A percentile compares a stretch with the other conserved stretches of the same genome.
Evolutionary conservation across 2,329 filamentous ascomycete species (phyloP).

Genomic region (Neoascochyta sp.): DNA sequence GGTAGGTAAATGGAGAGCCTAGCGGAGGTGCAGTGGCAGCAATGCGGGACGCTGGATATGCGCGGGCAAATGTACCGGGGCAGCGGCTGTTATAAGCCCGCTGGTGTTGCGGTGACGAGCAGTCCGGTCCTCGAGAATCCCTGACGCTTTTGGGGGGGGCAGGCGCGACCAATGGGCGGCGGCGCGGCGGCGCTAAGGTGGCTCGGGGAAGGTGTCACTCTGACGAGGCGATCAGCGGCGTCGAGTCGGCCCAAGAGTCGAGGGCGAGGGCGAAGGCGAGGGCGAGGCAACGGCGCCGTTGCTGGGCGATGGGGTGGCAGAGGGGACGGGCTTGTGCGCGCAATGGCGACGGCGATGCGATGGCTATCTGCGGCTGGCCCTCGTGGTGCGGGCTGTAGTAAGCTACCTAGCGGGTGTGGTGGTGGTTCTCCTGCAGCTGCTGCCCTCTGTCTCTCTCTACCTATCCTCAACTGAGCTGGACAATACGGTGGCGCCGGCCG

Average conservation of each 20-base stretch:
- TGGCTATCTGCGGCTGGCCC: background rate
- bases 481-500: slow-evolving; percentile 6
- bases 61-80: slow-evolving; percentile 12
- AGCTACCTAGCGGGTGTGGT: too few species aligned
- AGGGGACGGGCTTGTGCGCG: too few species aligned
- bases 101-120: slow-evolving; percentile 26
- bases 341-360: too few species aligned
- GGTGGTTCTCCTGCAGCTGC: too few species aligned
- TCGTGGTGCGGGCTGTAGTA: background rate
- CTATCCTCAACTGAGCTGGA: too few species aligned
- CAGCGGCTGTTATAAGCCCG: slow-evolving; percentile 20
- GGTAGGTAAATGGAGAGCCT: background rate
- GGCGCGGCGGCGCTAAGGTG: slow-evolving; percentile 21
- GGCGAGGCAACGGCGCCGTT: background rate
- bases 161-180: slow-evolving; percentile 19
- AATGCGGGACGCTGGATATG: background rate
- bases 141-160: slow-evolving; percentile 14
- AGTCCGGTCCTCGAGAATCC: slow-evolving; percentile 16
- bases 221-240: slow-evolving; percentile 17
- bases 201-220: slow-evolving; percentile 22
- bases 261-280: slow-evolving; percentile 2
- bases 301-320: background rate
- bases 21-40: background rate
- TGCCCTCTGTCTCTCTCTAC: too few species aligned
- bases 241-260: slow-evolving; percentile 2